A percentile compares a stretch with the other conserved stretches of the same genome.
These are phyloP conservation scores for Rachicladosporium sp. DNA, from an alignment of 2,329 filamentous ascomycete genomes.

Conservation along the genomic window DNA sequence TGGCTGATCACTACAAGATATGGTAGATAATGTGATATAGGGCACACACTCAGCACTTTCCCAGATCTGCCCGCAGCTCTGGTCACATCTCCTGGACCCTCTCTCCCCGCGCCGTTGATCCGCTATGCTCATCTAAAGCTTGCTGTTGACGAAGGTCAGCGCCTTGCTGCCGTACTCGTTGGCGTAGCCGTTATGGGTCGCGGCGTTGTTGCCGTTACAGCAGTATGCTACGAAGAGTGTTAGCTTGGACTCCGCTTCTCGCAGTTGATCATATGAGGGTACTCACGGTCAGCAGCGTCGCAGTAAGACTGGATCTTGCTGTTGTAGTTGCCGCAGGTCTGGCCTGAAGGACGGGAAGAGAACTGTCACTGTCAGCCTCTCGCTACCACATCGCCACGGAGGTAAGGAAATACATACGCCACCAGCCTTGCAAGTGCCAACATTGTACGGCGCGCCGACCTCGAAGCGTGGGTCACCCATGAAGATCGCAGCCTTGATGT, in stretches of 20 bases:
- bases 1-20: too few relatives aligned
- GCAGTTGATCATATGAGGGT: too few relatives aligned
- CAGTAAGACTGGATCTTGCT: constrained; percentile 53
- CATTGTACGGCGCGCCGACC: constrained; percentile 44
- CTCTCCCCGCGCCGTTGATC: too few relatives aligned
- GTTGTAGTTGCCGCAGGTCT: constrained; percentile 41
- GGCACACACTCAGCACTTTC: too few relatives aligned
- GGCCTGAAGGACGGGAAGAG: constrained; percentile 45
- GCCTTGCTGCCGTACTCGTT: constrained; percentile 47
- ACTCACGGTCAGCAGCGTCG: constrained; percentile 43
- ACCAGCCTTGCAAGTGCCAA: constrained; percentile 45
- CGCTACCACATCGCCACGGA: too few relatives aligned
- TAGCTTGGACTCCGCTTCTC: too few relatives aligned
- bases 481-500: constrained; percentile 52
- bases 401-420: constrained; percentile 32
- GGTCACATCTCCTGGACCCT: too few relatives aligned
- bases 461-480: constrained; percentile 51
- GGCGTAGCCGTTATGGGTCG: constrained; percentile 50
- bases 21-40: too few relatives aligned
- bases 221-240: constrained; percentile 34
- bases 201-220: constrained; percentile 49
- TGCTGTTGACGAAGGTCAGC: constrained; percentile 45
- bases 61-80: too few relatives aligned
- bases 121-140: constrained; percentile 20
- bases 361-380: constrained; percentile 33